Percentiles rank a stretch among this genome's conserved stretches.
Evolutionary conservation across 2,329 filamentous ascomycete genomes (phyloP).

Genomic region (Biscogniauxia mediterranea): DNA sequence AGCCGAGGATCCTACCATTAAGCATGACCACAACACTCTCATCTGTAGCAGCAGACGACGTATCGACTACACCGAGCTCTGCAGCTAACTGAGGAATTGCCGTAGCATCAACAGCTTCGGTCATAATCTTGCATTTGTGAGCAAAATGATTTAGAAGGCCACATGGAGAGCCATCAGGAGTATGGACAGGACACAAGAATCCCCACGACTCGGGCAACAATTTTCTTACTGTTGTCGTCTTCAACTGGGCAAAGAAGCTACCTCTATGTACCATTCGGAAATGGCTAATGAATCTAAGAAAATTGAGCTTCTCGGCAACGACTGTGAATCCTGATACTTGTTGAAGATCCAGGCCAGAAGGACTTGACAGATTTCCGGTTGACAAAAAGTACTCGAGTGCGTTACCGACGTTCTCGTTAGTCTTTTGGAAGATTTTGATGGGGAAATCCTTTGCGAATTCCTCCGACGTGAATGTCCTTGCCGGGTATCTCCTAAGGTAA

Average conservation of each 20-base stretch:
- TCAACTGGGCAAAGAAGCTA: slow-evolving; percentile 96
- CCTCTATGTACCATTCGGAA: slow-evolving; percentile 99
- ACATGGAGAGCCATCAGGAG: slow-evolving; percentile 92
- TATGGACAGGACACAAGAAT: slow-evolving; percentile 95
- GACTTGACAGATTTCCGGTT: slow-evolving; percentile 88
- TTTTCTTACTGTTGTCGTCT: slow-evolving; percentile 95
- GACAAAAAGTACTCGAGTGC: slow-evolving; percentile 93
- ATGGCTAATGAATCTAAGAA: slow-evolving; percentile 96
- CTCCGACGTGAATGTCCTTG: slow-evolving; percentile 72
- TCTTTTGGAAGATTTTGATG: slow-evolving; percentile 71
- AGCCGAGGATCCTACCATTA: slow-evolving; percentile 86
- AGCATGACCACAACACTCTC: slow-evolving; percentile 88
- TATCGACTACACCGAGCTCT: slow-evolving; percentile 74
- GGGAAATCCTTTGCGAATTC: slow-evolving; percentile 80
- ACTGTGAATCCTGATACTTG: slow-evolving; percentile 94
- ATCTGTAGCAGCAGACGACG: slow-evolving; percentile 73
- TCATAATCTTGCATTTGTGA: slow-evolving; percentile 91
- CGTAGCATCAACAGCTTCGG: slow-evolving; percentile 70
- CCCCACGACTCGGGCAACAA: slow-evolving; percentile 96
- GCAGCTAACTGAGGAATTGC: slow-evolving; percentile 70
- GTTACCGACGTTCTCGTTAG: slow-evolving; percentile 85
- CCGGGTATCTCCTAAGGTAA: slow-evolving; percentile 53
- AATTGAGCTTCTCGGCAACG: slow-evolving; percentile 98
- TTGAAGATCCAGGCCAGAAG: slow-evolving; percentile 89
- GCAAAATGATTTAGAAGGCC: slow-evolving; percentile 92